Base-by-base conservation (phyloP, 805 yeast species). In the Barnettozyma sucrosica region DNA sequence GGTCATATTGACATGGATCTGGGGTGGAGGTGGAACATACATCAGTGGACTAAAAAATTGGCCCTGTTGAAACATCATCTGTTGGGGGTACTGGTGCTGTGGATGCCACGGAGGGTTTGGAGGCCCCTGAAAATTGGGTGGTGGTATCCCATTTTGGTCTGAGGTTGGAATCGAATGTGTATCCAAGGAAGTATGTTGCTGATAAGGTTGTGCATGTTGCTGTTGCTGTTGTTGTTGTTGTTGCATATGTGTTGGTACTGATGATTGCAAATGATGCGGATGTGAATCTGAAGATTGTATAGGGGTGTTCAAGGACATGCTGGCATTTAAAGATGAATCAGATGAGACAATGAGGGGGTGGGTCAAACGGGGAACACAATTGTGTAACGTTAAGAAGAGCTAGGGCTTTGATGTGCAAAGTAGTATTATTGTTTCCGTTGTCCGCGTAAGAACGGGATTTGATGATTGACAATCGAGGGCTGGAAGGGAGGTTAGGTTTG, bases 261-360 rank as follows among this genome's bases (percentile, higher is more conserved):
- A n/a, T 25, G 30, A 14, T n/a, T 18, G 37, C 5, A 34, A 14
- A 11, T 13, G 37, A 34, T 18, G 33, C 14, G 30, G 47, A 7
- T 26, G 25, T 16, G 32, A 25, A 11, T 33, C 39, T 23, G 43
- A 18, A 33, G 23, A 37, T 14, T 37, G 41, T 44, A 30, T 32
- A 21, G 24, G 39, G n/a, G 39, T 23, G 25, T 44, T 39, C 42
- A 44, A 21, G 16, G 47, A 38, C 47, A 44, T 44, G 43, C 16
- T 44, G 37, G 47, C 47, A 44, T 44, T 23, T 37, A 36, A 14
- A 36, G 36, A 14, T 21, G 26, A 14, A 30, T n/a, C 21, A 14
- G n/a, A 18, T 16, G 20, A 23, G 37, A n/a, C 21, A 25, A 40
- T 30, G 36, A 11, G 28, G 37, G 36, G 41, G 26, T 24, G 44